These are phyloP conservation scores for Penicillium manginii DNA, from an alignment of 495 filamentous ascomycete genomes.

Conservation along the genomic window DNA sequence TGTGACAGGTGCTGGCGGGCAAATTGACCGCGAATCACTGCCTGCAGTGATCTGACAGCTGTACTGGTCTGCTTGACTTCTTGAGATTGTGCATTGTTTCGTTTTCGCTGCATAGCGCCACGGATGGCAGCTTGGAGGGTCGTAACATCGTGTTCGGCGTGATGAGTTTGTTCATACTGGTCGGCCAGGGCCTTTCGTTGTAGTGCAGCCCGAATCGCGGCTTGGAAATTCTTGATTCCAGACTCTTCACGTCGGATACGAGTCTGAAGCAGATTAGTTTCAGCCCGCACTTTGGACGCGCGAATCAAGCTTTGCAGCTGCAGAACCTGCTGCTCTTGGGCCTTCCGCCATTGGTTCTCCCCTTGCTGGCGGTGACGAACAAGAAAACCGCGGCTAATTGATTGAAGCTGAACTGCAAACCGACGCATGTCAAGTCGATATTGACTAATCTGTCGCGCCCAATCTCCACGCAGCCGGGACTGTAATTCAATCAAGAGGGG, in stretches of 20 bases:
- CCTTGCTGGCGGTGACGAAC: slow-evolving; percentile 64
- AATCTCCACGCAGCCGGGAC: slow-evolving; percentile 78
- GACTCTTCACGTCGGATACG: slow-evolving; percentile 60
- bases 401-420: slow-evolving; percentile 79
- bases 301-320: slow-evolving; percentile 83
- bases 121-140: slow-evolving; percentile 75
- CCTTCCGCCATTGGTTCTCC: slow-evolving; percentile 69
- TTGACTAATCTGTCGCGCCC: slow-evolving; percentile 73
- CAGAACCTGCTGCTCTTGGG: slow-evolving; percentile 71
- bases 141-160: slow-evolving; percentile 52
- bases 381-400: slow-evolving; percentile 77
- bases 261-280: slow-evolving; percentile 66
- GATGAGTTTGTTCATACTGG: slow-evolving; percentile 50
- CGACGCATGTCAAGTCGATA: slow-evolving; percentile 78
- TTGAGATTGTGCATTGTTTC: slow-evolving; percentile 53
- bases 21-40: slow-evolving; percentile 56
- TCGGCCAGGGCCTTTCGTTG: slow-evolving; percentile 50
- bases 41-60: slow-evolving; percentile 42
- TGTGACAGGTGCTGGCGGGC: slow-evolving; percentile 44
- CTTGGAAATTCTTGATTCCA: slow-evolving; percentile 62
- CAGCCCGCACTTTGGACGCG: slow-evolving; percentile 71
- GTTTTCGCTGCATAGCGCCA: slow-evolving; percentile 52
- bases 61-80: slow-evolving; percentile 40
- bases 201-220: slow-evolving; percentile 65
- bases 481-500: slow-evolving; percentile 78